Evolutionary conservation across 148 eudicot species (phyloP).

Genomic region (Polygonum maritimum): DNA sequence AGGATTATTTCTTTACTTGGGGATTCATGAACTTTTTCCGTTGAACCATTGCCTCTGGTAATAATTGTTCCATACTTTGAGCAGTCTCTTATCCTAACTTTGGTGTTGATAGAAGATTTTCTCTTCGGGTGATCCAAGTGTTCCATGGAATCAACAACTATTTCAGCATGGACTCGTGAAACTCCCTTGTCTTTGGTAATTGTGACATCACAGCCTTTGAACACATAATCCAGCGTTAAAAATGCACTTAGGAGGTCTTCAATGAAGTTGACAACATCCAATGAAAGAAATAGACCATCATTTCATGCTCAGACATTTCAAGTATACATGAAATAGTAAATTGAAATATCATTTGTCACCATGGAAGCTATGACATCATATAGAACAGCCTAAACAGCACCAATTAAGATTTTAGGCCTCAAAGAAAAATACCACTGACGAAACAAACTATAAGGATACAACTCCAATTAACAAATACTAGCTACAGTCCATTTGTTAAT

Average conservation of each 20-base stretch:
- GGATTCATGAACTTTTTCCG: constrained; percentile 71
- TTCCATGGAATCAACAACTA: constrained; percentile 60
- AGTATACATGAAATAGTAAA: background rate
- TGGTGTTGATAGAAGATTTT: constrained; percentile 32
- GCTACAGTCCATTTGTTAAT: background rate
- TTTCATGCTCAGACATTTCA: background rate
- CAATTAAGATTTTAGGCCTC: background rate
- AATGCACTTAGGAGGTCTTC: background rate
- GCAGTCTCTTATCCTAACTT: constrained; percentile 70
- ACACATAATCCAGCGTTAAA: constrained; percentile 4
- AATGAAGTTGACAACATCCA: background rate
- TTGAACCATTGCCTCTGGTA: constrained; percentile 26
- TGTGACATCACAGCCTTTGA: constrained; percentile 79
- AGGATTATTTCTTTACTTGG: constrained; percentile 54
- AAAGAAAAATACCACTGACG: background rate
- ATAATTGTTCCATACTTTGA: constrained; percentile 90
- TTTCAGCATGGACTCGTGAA: constrained; percentile 89
- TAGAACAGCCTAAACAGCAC: background rate
- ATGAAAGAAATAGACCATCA: background rate
- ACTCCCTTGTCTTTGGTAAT: constrained; percentile 76
- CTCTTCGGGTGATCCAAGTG: constrained; percentile 28
- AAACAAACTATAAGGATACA: background rate
- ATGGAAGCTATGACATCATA: background rate
- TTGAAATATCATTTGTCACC: background rate
- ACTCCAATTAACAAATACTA: background rate